Conservation (phyloP, 345 rosid genomes). For the Syzygium aqueum region DNA sequence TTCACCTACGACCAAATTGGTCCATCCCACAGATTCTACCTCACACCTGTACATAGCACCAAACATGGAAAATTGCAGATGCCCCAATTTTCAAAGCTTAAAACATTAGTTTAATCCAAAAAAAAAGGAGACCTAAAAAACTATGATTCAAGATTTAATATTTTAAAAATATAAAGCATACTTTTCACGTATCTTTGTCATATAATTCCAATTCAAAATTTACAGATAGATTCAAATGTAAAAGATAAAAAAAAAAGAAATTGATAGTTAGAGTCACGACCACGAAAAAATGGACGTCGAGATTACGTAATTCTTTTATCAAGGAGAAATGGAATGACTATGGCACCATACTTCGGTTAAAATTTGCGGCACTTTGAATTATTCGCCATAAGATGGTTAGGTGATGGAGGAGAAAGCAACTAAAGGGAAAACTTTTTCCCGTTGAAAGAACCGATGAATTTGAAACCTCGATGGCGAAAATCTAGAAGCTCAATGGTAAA, state of each 20-base stretch:
- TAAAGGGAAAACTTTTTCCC: background rate
- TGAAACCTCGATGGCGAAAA: background rate
- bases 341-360: background rate
- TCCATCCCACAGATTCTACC: background rate
- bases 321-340: background rate
- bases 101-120: background rate
- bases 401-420: background rate
- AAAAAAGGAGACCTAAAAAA: too few species aligned
- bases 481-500: background rate
- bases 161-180: too few species aligned
- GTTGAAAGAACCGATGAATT: background rate
- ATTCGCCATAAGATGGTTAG: background rate
- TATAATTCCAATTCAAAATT: background rate
- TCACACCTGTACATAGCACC: background rate
- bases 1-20: background rate
- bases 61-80: background rate
- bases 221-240: rapidly evolving
- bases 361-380: background rate
- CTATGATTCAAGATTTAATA: too few species aligned
- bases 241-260: background rate
- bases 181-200: too few species aligned
- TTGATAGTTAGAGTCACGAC: rapidly evolving
- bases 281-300: background rate
- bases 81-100: background rate
- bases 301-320: background rate